Evolutionary conservation across 1,284 basidiomycete species (phyloP).

Genomic region (Pisolithus thermaeus): DNA sequence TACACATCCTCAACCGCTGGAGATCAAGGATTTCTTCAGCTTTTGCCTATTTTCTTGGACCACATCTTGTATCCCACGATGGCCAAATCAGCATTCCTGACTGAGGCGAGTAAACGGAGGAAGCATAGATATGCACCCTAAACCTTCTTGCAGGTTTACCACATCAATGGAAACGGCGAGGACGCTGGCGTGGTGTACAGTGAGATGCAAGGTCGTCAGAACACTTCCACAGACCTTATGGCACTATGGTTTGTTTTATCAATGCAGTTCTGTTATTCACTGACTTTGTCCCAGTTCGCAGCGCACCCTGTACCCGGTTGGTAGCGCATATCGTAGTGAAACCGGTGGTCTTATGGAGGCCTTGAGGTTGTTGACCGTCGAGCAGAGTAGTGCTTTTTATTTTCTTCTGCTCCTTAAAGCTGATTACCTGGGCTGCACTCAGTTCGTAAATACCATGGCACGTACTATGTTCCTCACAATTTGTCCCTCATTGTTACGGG

Average conservation of each 20-base stretch:
- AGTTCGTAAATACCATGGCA: slow-evolving; percentile 89
- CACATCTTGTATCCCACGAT: slow-evolving; percentile 97
- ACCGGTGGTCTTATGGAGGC: slow-evolving; percentile 96
- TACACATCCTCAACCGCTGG: slow-evolving; percentile 99
- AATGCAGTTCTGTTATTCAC: background rate
- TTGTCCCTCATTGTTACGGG: slow-evolving; percentile 80
- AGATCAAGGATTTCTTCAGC: slow-evolving; percentile 90
- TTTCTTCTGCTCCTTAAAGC: background rate
- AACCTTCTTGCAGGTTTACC: slow-evolving; percentile 62
- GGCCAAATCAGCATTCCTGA: slow-evolving; percentile 85
- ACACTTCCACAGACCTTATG: slow-evolving; percentile 89
- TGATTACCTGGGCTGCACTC: slow-evolving; percentile 10
- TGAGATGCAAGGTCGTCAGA: slow-evolving; percentile 98
- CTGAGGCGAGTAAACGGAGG: slow-evolving; percentile 56
- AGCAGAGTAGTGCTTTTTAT: slow-evolving; percentile 66
- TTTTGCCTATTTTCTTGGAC: slow-evolving; percentile 94
- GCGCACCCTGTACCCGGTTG: slow-evolving; percentile 72
- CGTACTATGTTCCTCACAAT: slow-evolving; percentile 96
- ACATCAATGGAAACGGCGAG: slow-evolving; percentile 86
- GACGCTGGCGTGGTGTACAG: slow-evolving; percentile 97
- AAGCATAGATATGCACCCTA: background rate
- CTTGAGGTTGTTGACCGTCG: slow-evolving; percentile 78
- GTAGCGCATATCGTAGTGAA: slow-evolving; percentile 92
- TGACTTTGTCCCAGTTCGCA: slow-evolving; percentile 53
- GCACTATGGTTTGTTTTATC: slow-evolving; percentile 57